Conservation (phyloP, 495 filamentous ascomycete genomes). For the Talaromyces adpressus region DNA sequence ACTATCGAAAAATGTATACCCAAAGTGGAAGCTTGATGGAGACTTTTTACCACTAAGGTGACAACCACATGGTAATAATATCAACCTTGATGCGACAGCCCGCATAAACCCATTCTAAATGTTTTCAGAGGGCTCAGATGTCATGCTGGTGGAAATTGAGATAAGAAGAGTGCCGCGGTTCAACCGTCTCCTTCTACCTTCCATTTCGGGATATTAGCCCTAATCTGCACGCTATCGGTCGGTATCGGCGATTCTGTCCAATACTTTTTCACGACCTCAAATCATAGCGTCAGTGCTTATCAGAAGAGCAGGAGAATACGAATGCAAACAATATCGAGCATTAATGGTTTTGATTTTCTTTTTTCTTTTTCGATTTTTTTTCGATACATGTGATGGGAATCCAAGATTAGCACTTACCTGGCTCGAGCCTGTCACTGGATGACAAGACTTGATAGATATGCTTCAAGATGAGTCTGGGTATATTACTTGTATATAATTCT, state of each 20-base stretch:
- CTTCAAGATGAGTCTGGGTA: background rate
- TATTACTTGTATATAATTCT: background rate
- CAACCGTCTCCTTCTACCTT: background rate
- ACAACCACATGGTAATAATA: too few relatives aligned
- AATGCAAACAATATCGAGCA: too few relatives aligned
- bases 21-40: background rate
- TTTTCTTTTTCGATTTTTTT: too few relatives aligned
- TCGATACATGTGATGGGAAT: too few relatives aligned
- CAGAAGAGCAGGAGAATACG: too few relatives aligned
- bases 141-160: background rate
- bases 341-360: too few relatives aligned
- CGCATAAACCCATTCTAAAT: background rate
- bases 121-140: background rate
- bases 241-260: background rate
- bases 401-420: too few relatives aligned
- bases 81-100: too few relatives aligned
- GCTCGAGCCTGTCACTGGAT: too few relatives aligned
- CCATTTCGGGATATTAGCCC: background rate
- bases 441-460: background rate
- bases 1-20: background rate
- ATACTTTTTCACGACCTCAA: background rate
- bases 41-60: background rate
- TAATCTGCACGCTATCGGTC: background rate
- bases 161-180: background rate
- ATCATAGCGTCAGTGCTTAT: background rate